These are phyloP conservation scores for Nigrograna mackinnonii DNA, from an alignment of 2,329 filamentous ascomycete genomes.

Conservation along the genomic window DNA sequence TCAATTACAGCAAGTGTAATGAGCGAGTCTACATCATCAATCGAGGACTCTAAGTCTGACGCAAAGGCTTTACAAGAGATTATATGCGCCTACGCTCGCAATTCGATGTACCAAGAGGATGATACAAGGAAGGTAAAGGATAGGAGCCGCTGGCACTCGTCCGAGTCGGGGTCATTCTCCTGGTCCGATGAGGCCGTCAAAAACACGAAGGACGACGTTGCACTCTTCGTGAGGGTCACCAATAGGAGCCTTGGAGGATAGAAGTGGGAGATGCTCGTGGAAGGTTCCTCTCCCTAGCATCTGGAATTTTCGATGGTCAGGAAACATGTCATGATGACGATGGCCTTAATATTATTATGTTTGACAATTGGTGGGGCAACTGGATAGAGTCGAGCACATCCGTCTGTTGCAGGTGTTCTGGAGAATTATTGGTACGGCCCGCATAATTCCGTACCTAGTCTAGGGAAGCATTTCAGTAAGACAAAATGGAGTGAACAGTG, in stretches of 20 bases:
- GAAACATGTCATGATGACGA: too few species aligned
- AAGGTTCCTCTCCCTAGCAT: too few species aligned
- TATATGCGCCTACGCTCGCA: constrained; percentile 24
- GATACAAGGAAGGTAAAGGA: constrained; percentile 1
- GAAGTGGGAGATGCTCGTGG: too few species aligned
- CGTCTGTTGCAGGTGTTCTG: too few species aligned
- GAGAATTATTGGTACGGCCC: too few species aligned
- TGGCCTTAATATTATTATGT: too few species aligned
- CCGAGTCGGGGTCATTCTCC: not conserved
- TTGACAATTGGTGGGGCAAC: too few species aligned
- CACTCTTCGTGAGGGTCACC: constrained; percentile 15
- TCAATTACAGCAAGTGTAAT: not conserved
- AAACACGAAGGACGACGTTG: constrained; percentile 11
- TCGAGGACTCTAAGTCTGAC: constrained; percentile 7
- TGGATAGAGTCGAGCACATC: too few species aligned
- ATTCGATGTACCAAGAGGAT: constrained; percentile 9
- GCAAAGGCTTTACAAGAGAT: constrained; percentile 20
- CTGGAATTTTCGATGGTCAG: too few species aligned
- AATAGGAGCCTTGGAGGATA: constrained; percentile 20
- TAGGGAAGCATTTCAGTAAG: too few species aligned
- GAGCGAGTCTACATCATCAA: not conserved
- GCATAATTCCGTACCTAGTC: too few species aligned
- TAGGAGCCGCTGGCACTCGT: not conserved
- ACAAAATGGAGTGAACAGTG: too few species aligned
- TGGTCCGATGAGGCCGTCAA: constrained; percentile 1